Percentiles rank a stretch among this genome's conserved stretches.
These are phyloP conservation scores for Acacia acuminata DNA, from an alignment of 306 rosid species.

Conservation along the genomic window DNA sequence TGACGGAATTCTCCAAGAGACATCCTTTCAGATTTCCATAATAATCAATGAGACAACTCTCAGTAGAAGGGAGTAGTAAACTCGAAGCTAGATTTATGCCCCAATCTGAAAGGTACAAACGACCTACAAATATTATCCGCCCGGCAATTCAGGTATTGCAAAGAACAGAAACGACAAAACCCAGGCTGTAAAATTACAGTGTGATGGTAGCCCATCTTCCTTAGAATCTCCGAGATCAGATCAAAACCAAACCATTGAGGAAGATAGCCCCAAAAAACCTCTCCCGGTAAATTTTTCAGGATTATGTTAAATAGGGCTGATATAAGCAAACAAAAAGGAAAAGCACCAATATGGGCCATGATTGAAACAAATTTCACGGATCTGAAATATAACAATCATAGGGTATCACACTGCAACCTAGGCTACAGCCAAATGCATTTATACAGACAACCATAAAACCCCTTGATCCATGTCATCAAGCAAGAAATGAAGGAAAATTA, in stretches of 20 bases:
- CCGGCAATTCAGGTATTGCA: not conserved
- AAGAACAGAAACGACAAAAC: not conserved
- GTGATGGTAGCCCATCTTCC: not conserved
- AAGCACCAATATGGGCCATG: not conserved
- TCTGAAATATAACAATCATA: slow-evolving; percentile 26
- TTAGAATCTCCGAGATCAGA: not conserved
- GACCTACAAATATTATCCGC: not conserved
- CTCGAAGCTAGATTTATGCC: not conserved
- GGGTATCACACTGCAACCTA: not conserved
- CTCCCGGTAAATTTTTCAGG: not conserved
- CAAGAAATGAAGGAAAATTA: not conserved
- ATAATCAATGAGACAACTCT: not conserved
- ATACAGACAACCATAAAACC: not conserved
- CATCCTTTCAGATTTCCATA: not conserved
- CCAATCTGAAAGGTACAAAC: not conserved
- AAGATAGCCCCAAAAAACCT: not conserved
- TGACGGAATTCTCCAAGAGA: not conserved
- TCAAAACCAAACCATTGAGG: not conserved
- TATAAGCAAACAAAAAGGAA: not conserved
- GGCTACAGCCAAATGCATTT: not conserved
- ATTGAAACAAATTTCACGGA: slow-evolving; percentile 31
- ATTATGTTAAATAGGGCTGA: not conserved
- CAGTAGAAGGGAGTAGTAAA: not conserved
- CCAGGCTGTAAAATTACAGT: not conserved
- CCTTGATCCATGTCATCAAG: slow-evolving; percentile 23